Evolutionary conservation across 495 filamentous ascomycete genomes (phyloP).

Genomic region (Hyaloscypha hepaticicola): DNA sequence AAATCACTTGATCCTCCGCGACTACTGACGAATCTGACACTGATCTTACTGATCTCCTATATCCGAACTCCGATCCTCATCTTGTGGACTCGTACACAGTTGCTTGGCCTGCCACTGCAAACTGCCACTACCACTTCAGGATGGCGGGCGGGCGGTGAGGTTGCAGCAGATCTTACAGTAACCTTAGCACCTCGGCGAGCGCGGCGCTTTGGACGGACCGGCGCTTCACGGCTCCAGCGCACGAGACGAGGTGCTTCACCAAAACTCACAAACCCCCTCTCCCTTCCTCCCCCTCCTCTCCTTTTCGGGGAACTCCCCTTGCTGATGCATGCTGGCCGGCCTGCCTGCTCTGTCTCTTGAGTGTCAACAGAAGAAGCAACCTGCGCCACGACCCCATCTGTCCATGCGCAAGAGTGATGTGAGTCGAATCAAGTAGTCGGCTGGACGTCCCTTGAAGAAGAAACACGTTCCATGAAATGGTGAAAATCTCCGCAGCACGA

Average conservation of each 20-base stretch:
- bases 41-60: background rate
- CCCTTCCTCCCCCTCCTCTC: no score
- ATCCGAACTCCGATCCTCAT: no score
- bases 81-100: no score
- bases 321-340: background rate
- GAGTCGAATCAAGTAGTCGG: background rate
- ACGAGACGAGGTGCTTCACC: no score
- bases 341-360: no score
- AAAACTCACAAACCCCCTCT: background rate
- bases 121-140: no score
- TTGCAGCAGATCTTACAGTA: constrained; percentile 1
- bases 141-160: background rate
- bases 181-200: background rate
- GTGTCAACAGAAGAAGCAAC: background rate
- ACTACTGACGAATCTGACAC: background rate
- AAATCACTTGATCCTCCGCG: no score
- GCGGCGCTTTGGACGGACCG: background rate
- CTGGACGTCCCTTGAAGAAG: background rate
- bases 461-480: background rate
- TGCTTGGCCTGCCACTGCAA: background rate
- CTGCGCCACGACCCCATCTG: background rate
- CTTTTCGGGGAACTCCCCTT: background rate
- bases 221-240: no score
- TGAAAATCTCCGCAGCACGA: background rate
- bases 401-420: background rate